These are phyloP conservation scores for Rugonectria rugulosa DNA, from an alignment of 2,329 filamentous ascomycete genomes.

Conservation along the genomic window DNA sequence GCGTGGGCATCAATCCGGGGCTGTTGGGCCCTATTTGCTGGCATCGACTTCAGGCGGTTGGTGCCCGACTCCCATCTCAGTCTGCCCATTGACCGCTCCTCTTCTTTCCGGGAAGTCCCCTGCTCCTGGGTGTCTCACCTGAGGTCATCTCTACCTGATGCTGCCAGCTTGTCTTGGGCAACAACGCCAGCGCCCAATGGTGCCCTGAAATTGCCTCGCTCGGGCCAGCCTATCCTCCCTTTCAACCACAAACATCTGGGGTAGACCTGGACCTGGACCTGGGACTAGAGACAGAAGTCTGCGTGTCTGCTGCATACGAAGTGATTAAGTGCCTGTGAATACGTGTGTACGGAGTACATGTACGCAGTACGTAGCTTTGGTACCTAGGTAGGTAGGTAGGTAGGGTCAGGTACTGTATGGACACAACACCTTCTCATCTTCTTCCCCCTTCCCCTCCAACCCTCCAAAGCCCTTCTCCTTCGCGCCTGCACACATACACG, in stretches of 20 bases:
- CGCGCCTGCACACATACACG: neutral
- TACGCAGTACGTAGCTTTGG: no score
- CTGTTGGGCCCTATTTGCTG: constrained; percentile 39
- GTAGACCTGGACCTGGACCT: constrained; percentile 31
- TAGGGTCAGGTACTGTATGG: no score
- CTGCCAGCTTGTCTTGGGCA: constrained; percentile 43
- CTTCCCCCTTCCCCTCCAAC: no score
- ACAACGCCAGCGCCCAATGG: constrained; percentile 45
- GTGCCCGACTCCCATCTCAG: constrained; percentile 39
- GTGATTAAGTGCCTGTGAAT: no score
- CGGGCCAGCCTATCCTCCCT: constrained; percentile 28
- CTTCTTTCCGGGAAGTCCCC: constrained; percentile 44
- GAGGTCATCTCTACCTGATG: constrained; percentile 40
- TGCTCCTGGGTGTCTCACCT: constrained; percentile 40
- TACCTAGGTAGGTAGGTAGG: no score
- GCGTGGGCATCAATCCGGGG: constrained; percentile 40
- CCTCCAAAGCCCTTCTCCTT: no score
- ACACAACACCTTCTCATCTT: no score
- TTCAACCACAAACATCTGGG: constrained; percentile 38
- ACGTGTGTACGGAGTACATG: no score
- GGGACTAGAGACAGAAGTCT: neutral
- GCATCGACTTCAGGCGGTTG: constrained; percentile 34
- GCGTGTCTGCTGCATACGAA: no score
- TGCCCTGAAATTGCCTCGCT: constrained; percentile 37
- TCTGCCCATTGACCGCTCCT: constrained; percentile 45